phyloP scores from a whole-genome alignment of 129 eudicot genomes.

The Flaveria robusta region DNA sequence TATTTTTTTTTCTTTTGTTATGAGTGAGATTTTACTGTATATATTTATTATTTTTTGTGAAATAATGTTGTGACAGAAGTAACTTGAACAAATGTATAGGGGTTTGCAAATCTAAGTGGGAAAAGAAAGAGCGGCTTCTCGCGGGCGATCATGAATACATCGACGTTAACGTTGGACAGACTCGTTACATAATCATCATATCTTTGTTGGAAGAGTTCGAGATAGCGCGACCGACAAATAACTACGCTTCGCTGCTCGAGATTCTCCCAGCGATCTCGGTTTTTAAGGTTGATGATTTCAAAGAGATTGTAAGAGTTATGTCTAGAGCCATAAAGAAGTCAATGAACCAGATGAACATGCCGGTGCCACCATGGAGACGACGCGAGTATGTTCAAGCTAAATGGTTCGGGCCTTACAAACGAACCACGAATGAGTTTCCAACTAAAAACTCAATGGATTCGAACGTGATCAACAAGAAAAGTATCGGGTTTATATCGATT shows the following conservation, averaged over 20 bases:
- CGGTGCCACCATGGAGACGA: slow-evolving; percentile 49
- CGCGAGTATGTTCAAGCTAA: slow-evolving; percentile 41
- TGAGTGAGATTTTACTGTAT: too few species aligned
- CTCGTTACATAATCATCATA: slow-evolving; percentile 58
- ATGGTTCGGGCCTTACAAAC: slow-evolving; percentile 48
- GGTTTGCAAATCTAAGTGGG: slow-evolving; percentile 96
- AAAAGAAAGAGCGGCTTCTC: slow-evolving; percentile 49
- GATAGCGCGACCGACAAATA: slow-evolving; percentile 49
- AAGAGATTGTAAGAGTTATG: slow-evolving; percentile 37
- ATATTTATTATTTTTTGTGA: neutral
- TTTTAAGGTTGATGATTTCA: slow-evolving; percentile 31
- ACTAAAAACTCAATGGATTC: neutral
- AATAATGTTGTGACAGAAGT: neutral
- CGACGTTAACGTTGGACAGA: slow-evolving; percentile 47
- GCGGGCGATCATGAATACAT: slow-evolving; percentile 74
- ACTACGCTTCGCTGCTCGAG: slow-evolving; percentile 37
- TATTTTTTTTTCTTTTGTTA: too few species aligned
- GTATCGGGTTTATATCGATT: slow-evolving; percentile 42
- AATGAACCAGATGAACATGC: slow-evolving; percentile 38
- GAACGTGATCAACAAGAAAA: slow-evolving; percentile 29
- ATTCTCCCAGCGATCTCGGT: slow-evolving; percentile 32
- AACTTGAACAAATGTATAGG: slow-evolving; percentile 40
- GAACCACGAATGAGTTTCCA: slow-evolving; percentile 37
- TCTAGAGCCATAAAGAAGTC: slow-evolving; percentile 41
- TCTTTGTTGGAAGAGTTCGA: slow-evolving; percentile 58